Evolutionary conservation across 179 eudicot genomes (phyloP), one percentile per base, ranked within the genome.

Genomic region (Pouteria campechiana): DNA sequence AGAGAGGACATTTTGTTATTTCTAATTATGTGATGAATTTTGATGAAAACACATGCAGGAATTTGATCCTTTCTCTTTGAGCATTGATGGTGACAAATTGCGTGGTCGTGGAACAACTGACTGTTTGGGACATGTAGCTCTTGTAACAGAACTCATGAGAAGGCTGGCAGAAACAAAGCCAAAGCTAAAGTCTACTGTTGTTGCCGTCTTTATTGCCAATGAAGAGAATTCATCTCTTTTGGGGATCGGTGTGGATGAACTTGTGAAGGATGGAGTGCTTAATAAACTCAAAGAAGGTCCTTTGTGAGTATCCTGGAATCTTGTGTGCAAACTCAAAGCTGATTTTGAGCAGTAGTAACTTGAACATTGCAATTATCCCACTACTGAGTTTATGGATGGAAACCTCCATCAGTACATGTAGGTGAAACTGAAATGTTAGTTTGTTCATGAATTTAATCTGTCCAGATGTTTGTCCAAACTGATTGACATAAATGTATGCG

Each of bases 71-170:
- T 90, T 90, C 68, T 72, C 87, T 44, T 32, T 90, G 75, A 69
- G 84, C 69, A 79, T 78, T 16, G 88, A 86, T 46, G 98, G 98
- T 6, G 98, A 90, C 46, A 75, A 79, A 52, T 96, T 90, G 47
- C 58, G 68, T 32, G 98, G 98, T 23, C 84, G 98, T 60, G 96
- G 98, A 50, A 90, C 98, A 16, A 90, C 98, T 18, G 98, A 90
- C 55, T 90, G 96, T 63, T 69, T 90, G 41, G 98, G 98, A 30
- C 98, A 90, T 46, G 98, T 90, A 57, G 98, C 98, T 25, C 74
- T 90, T 49, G 73, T 90, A 46, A 54, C 96, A 51, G 92, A 82
- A 59, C 63, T 86, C 28, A 86, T 90, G 98, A 86, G 54, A 75
- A 79, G 67, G 50, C 73, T 90, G 28, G 98, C 85, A 14, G 83